Base-by-base conservation (phyloP, 140 eudicot species). In the Senecio squalidus region DNA sequence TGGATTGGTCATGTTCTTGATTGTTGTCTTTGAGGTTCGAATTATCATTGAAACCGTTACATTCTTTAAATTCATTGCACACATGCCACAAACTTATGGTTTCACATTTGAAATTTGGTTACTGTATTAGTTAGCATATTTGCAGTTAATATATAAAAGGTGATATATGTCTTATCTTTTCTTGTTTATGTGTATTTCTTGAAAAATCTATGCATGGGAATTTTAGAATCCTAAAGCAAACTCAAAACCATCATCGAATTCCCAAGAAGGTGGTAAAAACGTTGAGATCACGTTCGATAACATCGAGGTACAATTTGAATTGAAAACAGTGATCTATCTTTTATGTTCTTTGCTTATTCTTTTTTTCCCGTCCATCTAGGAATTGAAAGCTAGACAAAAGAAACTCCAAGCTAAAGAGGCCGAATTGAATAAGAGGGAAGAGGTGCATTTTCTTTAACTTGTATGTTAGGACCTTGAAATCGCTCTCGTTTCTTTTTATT, bases 381-480 rank as follows among this genome's bases (percentile, higher is more conserved):
- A 92, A 61, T 70, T 74, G 64, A 84, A 67, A 46, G 79, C 60
- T 57, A 84, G 31, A 64, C 96, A 92, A 77, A 81, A 79, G 55
- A 93, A 92, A 69, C 92, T 92, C 54, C 81, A 84, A 65, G 96
- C 83, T 54, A 92, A 63, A 82, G 98, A 92, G 74, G 84, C 84
- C 68, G 95, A 92, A 62, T 36, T 92, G 40, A 84, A 70, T 63
- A 87, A 49, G 62, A 79, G 79, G 74, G 98, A 92, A 55, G 89
- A 92, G 96, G 98, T 92, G 46, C 34, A 53, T 51, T 26, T 39
- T 43, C 56, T 48, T 34, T 63, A 18, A 58, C 43, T 51, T 5
- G 26, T 63, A 49, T 16, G 23, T 38, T 58, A 43, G 5, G 1
- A 40, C 24, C 53, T 60, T 25, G 4, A 28, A 18, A 39, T 18